phyloP scores from a whole-genome alignment of 2,329 filamentous ascomycete species.

The Taxawa tesnikishii region DNA sequence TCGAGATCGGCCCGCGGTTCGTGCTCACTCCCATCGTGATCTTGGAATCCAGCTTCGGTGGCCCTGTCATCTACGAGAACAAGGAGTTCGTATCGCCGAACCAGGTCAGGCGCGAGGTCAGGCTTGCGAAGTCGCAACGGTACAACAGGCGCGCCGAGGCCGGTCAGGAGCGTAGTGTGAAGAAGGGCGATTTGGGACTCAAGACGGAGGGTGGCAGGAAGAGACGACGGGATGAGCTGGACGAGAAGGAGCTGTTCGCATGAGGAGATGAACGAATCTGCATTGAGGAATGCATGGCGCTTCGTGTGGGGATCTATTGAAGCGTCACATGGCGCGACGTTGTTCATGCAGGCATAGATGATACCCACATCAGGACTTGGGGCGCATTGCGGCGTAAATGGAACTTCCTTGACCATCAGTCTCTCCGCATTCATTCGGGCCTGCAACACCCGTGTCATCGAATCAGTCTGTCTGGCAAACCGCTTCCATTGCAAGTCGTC shows the following conservation, averaged over 20 bases:
- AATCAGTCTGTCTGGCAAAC: too few relatives aligned
- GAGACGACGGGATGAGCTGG: slow-evolving; percentile 56
- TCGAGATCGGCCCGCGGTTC: slow-evolving; percentile 90
- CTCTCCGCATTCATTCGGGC: too few relatives aligned
- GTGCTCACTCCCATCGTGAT: slow-evolving; percentile 92
- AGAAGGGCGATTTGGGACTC: slow-evolving; percentile 66
- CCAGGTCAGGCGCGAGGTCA: slow-evolving; percentile 74
- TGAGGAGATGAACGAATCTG: too few relatives aligned
- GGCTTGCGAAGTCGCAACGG: slow-evolving; percentile 60
- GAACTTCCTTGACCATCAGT: too few relatives aligned
- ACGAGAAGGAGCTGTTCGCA: slow-evolving; percentile 65
- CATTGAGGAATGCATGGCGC: too few relatives aligned
- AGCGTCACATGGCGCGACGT: too few relatives aligned
- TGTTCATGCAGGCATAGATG: too few relatives aligned
- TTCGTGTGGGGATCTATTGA: too few relatives aligned
- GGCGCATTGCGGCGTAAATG: too few relatives aligned
- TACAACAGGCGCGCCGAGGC: slow-evolving; percentile 70
- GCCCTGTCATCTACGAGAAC: slow-evolving; percentile 96
- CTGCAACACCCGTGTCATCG: too few relatives aligned
- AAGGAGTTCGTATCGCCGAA: slow-evolving; percentile 95
- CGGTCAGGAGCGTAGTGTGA: slow-evolving; percentile 57
- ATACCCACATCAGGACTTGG: too few relatives aligned
- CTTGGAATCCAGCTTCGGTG: slow-evolving; percentile 87
- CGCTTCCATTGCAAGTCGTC: too few relatives aligned
- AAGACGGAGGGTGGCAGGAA: slow-evolving; percentile 52